A percentile compares a stretch with the other conserved stretches of the same genome.
These are phyloP conservation scores for Plectosphaerella cucumerina DNA, from an alignment of 2,329 filamentous ascomycete genomes.

Conservation along the genomic window DNA sequence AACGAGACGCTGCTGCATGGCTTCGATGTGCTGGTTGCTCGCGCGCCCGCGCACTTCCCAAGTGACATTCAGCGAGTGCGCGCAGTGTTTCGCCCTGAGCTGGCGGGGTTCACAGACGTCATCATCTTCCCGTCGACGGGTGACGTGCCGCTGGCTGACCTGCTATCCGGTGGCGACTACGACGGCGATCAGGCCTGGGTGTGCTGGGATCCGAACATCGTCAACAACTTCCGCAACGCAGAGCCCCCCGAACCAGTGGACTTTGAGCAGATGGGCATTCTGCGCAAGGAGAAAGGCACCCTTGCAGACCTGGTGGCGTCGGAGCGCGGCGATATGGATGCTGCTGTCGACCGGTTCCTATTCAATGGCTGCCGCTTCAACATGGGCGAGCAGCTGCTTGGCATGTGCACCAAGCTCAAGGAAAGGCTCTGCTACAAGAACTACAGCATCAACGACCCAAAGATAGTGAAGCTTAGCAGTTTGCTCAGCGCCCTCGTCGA, in stretches of 20 bases:
- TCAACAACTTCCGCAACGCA: constrained; percentile 62
- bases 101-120: constrained; percentile 71
- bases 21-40: constrained; percentile 61
- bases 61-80: constrained; percentile 70
- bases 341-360: constrained; percentile 42
- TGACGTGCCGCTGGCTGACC: constrained; percentile 58
- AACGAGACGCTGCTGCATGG: constrained; percentile 50
- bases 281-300: constrained; percentile 42
- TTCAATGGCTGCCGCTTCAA: constrained; percentile 53
- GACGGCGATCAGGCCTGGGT: constrained; percentile 78
- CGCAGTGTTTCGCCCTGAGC: constrained; percentile 51
- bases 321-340: constrained; percentile 3
- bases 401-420: constrained; percentile 60
- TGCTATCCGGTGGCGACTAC: constrained; percentile 76
- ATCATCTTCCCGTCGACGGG: constrained; percentile 70
- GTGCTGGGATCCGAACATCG: constrained; percentile 66
- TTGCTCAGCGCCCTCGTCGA: constrained; percentile 54
- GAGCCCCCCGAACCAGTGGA: constrained; percentile 39
- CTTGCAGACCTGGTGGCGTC: constrained; percentile 37
- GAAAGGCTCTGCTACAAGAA: constrained; percentile 59
- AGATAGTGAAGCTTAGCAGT: constrained; percentile 45
- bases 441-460: constrained; percentile 39
- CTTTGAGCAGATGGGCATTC: constrained; percentile 41
- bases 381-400: constrained; percentile 53
- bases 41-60: constrained; percentile 64